Conservation (phyloP, 164 flowering plant species). For the Houttuynia cordata region DNA sequence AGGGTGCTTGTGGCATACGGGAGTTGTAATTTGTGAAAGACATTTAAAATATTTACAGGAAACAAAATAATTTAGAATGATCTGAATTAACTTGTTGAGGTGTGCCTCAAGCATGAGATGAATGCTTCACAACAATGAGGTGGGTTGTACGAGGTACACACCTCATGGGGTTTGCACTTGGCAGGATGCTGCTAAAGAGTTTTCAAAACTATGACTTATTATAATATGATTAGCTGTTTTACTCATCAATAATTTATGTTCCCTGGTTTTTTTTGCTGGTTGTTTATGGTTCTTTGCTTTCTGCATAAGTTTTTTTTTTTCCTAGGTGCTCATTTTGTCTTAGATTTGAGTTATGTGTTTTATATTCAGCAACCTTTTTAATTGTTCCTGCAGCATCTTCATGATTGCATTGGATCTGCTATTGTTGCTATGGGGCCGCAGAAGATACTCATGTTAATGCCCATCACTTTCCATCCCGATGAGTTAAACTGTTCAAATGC, state of each 20-base stretch:
- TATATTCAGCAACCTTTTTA: background rate
- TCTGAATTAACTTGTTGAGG: too few species aligned
- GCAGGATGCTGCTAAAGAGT: too few species aligned
- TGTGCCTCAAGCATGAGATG: too few species aligned
- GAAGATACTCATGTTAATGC: slow-evolving; percentile 49
- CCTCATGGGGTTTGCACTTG: too few species aligned
- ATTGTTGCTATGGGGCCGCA: slow-evolving; percentile 83
- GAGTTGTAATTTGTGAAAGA: too few species aligned
- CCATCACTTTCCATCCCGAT: slow-evolving; percentile 40
- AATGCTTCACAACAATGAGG: too few species aligned
- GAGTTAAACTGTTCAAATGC: slow-evolving; percentile 40
- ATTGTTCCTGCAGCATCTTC: slow-evolving; percentile 52
- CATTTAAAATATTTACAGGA: too few species aligned
- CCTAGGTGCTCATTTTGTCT: background rate
- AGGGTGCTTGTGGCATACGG: too few species aligned
- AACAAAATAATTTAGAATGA: too few species aligned
- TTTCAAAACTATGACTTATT: background rate
- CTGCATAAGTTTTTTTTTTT: background rate
- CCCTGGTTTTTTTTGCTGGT: too few species aligned
- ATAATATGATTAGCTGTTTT: background rate
- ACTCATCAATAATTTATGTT: background rate
- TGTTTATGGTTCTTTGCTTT: too few species aligned
- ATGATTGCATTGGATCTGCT: slow-evolving; percentile 76
- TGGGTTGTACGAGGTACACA: too few species aligned
- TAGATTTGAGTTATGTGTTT: background rate